Percentiles rank a stretch among this genome's conserved stretches.
Conservation (phyloP, 805 yeast species). For the Schwanniomyces yamadae region DNA sequence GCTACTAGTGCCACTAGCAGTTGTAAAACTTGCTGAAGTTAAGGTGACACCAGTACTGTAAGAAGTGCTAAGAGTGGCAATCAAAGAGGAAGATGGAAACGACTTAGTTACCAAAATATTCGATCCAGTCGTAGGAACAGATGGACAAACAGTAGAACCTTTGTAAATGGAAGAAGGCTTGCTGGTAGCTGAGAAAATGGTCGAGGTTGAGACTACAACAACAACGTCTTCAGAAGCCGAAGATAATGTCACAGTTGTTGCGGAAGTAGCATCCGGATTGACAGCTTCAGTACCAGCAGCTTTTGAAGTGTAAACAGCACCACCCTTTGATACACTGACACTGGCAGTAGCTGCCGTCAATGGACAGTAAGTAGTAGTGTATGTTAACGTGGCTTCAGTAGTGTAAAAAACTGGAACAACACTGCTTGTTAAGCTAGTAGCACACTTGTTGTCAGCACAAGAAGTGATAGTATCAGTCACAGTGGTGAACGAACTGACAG, state of each 20-base stretch:
- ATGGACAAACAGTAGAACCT: constrained; percentile 16
- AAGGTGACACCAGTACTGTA: neutral
- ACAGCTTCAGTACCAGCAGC: neutral
- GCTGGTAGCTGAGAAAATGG: constrained; percentile 25
- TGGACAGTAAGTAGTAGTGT: constrained; percentile 10
- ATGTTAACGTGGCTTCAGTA: constrained; percentile 13
- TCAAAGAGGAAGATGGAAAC: constrained; percentile 13
- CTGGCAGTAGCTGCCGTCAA: neutral
- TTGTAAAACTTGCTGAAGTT: neutral
- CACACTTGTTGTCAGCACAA: constrained; percentile 15
- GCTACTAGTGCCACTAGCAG: neutral
- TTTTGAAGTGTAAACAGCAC: constrained; percentile 1
- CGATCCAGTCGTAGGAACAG: constrained; percentile 19
- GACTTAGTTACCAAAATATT: constrained; percentile 31
- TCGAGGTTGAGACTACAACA: constrained; percentile 24
- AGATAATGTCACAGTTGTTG: neutral
- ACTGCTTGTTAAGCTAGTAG: constrained; percentile 6
- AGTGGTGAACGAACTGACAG: constrained; percentile 19
- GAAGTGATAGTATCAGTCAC: constrained; percentile 13
- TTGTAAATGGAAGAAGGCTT: constrained; percentile 20
- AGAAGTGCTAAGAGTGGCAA: neutral
- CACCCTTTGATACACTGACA: neutral
- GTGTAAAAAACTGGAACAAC: constrained; percentile 14
- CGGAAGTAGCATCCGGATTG: neutral
- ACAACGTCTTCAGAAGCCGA: neutral